Evolutionary conservation across 805 yeast species (phyloP).

Genomic region (Myxozyma lipomycoides): DNA sequence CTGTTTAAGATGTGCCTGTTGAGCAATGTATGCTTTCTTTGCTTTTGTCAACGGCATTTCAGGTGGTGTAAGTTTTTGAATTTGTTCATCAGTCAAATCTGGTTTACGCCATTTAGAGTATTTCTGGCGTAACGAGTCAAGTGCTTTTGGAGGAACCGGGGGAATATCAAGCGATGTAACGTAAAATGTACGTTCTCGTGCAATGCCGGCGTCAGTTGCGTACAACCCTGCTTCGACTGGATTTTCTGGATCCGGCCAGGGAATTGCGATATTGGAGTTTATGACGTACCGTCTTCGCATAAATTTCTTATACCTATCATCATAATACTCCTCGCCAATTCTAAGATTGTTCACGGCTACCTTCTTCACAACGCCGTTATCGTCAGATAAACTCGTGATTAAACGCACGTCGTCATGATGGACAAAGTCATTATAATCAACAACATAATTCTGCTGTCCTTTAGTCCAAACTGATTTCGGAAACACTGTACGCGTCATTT

Average conservation of each 20-base stretch:
- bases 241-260: constrained; percentile 78
- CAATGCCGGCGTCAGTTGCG: constrained; percentile 16
- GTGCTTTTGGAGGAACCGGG: constrained; percentile 66
- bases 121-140: constrained; percentile 70
- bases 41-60: constrained; percentile 20
- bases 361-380: constrained; percentile 59
- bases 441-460: constrained; percentile 66
- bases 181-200: constrained; percentile 64
- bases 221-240: constrained; percentile 35
- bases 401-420: constrained; percentile 60
- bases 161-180: constrained; percentile 61
- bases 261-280: constrained; percentile 54
- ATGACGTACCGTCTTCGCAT: constrained; percentile 71
- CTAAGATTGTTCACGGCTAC: constrained; percentile 75
- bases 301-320: constrained; percentile 64
- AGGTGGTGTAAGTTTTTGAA: constrained; percentile 25
- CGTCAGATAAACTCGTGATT: constrained; percentile 64
- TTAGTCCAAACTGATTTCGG: constrained; percentile 72
- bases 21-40: constrained; percentile 10
- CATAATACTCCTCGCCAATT: constrained; percentile 67
- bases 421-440: constrained; percentile 63
- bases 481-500: constrained; percentile 56
- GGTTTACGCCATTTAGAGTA: constrained; percentile 55
- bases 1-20: constrained; percentile 1
- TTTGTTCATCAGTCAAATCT: constrained; percentile 21